Evolutionary conservation across 2,329 filamentous ascomycete species (phyloP), one percentile per base, ranked within the genome.

Genomic region (Phialocephala subalpina): DNA sequence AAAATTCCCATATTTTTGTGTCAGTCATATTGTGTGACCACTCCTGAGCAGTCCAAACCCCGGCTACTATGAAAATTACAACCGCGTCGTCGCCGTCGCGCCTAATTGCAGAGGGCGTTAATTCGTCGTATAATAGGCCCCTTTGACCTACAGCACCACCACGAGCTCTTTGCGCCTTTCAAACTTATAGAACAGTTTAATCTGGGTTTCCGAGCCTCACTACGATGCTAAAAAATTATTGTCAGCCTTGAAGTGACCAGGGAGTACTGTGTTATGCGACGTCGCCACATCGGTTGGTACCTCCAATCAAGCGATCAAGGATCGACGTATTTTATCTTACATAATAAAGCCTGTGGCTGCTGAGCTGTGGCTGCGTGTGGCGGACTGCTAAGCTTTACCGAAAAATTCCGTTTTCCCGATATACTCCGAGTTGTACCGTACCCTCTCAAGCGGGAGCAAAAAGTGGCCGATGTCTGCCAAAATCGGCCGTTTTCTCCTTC

Each of bases 151-250:
- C 35, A 69, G 58, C 58, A 72, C 66, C 58, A 69, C 63, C 45
- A 72, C 60, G 60, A 67, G 56, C 62, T 71, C 62, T 70, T 69
- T 64, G 45, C 64, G 58, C 64, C 61, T 60, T 70, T 68, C 20
- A 62, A 71, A 70, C 52, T 64, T 55, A 65, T 69, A 68, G 38
- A 71, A 67, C 53, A 20, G 33, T 68, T 71, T 60, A 33, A 70
- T 70, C 52, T 68, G 42, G 68, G 58, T 67, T 70, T 69, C 58
- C 52, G 22, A 69, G 63, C 58, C 60, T 69, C 35, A 53, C 63
- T 35, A 65, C 67, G 33, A 71, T 69, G 45, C 60, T 66, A 35
- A 68, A 61, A 49, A 63, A 22, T 53, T 22, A 61, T 62, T 59
- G n/a, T 60, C 22, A 65, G 58, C 58, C 33, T 66, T 66, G 42